A percentile compares a stretch with the other conserved stretches of the same genome.
Conservation (phyloP, 108 stramenopile genomes). For the Discostella stelligeroides region DNA sequence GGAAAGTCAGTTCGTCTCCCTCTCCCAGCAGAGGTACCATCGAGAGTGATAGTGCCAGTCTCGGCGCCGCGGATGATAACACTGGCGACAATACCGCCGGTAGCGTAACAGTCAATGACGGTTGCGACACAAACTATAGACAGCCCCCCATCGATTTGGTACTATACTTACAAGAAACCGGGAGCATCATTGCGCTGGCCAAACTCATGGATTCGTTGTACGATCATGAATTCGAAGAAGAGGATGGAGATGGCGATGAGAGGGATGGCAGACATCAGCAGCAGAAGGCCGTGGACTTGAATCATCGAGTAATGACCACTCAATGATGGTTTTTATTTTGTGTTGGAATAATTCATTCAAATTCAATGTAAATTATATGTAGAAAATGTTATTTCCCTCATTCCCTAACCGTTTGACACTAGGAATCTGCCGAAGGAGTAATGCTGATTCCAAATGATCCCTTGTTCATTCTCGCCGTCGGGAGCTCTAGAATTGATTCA, state of each 20-base stretch:
- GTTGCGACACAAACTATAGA: conserved; percentile 48
- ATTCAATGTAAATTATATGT: no score
- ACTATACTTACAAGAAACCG: conserved; percentile 79
- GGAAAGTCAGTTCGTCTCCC: conserved; percentile 15
- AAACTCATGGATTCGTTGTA: conserved; percentile 85
- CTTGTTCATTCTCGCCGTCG: no score
- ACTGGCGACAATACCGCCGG: conserved; percentile 6
- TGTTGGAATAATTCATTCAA: no score
- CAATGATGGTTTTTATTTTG: conserved; percentile 10
- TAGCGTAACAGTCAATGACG: conserved; percentile 53
- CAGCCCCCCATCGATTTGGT: conserved; percentile 83
- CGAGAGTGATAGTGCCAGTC: conserved; percentile 40
- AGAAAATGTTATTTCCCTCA: no score
- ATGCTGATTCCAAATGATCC: no score
- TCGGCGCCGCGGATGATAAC: conserved; percentile 12
- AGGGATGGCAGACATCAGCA: conserved; percentile 4
- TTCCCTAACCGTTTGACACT: no score
- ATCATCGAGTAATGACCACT: conserved; percentile 20
- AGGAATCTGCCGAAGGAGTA: no score
- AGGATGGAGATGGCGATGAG: conserved; percentile 44
- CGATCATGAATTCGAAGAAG: conserved; percentile 67
- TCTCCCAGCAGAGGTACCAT: conserved; percentile 43
- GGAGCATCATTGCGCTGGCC: conserved; percentile 84
- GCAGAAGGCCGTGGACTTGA: conserved; percentile 11
- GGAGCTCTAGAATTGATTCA: no score